Conservation (phyloP, 1,139 yeast species). For the Magnusiomyces tetraspermus region DNA sequence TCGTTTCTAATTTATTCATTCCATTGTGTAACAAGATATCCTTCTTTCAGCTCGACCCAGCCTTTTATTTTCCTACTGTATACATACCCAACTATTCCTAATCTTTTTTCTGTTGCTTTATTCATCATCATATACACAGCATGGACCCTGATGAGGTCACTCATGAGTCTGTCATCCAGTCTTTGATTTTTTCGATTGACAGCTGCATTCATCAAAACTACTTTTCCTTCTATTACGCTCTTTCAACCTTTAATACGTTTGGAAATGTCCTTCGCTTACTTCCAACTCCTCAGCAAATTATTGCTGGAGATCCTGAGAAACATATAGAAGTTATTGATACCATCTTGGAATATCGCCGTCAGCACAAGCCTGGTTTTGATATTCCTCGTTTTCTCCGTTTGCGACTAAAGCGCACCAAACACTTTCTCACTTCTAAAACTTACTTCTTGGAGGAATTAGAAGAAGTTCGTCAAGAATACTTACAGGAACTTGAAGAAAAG, state of each 20-base stretch:
- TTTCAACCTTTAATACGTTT: background rate
- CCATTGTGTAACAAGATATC: too few relatives aligned
- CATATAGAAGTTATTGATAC: conserved; percentile 3
- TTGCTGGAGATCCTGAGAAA: conserved; percentile 3
- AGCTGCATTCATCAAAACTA: conserved; percentile 5
- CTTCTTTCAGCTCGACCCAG: too few relatives aligned
- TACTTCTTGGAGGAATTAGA: conserved; percentile 5
- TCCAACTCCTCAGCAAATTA: conserved; percentile 5
- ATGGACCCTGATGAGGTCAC: conserved; percentile 7
- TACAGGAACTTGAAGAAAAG: too few relatives aligned
- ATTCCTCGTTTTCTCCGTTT: conserved; percentile 4
- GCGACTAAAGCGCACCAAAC: conserved; percentile 5
- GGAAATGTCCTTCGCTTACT: background rate
- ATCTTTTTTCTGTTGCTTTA: too few relatives aligned
- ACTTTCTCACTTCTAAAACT: conserved; percentile 2
- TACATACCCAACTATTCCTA: too few relatives aligned
- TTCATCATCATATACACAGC: too few relatives aligned
- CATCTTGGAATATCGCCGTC: conserved; percentile 1
- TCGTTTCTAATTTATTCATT: too few relatives aligned
- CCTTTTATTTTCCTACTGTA: too few relatives aligned
- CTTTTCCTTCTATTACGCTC: conserved; percentile 6
- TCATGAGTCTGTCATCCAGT: conserved; percentile 4
- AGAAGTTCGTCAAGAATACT: conserved; percentile 1
- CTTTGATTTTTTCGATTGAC: conserved; percentile 1
- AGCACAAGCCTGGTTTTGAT: conserved; percentile 2